Evolutionary conservation across 1,139 yeast species (phyloP).

Genomic region (Hyphopichia khmerensis): DNA sequence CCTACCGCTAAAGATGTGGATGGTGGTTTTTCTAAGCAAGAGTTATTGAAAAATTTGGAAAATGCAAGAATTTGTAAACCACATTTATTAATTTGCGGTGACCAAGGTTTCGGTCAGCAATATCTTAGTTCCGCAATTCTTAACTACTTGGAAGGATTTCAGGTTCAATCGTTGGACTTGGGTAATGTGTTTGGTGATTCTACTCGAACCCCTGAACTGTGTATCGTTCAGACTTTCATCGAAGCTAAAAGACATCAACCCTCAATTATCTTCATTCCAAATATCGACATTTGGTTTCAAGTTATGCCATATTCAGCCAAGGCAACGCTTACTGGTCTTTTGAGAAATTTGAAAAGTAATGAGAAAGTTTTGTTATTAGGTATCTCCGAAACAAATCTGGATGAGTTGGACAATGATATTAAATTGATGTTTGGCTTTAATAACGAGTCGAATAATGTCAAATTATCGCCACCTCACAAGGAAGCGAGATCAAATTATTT

Average conservation of each 20-base stretch:
- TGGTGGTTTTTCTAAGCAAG: slow-evolving; percentile 71
- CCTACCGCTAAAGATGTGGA: slow-evolving; percentile 56
- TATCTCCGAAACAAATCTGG: slow-evolving; percentile 53
- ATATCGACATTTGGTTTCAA: slow-evolving; percentile 72
- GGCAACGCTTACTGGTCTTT: slow-evolving; percentile 68
- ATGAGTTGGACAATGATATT: slow-evolving; percentile 34
- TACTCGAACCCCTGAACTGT: slow-evolving; percentile 79
- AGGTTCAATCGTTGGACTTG: slow-evolving; percentile 82
- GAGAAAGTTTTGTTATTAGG: slow-evolving; percentile 82
- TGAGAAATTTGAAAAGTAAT: slow-evolving; percentile 66
- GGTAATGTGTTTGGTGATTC: slow-evolving; percentile 79
- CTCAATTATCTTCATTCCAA: slow-evolving; percentile 80
- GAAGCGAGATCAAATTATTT: slow-evolving; percentile 54
- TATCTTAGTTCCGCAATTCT: slow-evolving; percentile 82
- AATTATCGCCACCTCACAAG: slow-evolving; percentile 42
- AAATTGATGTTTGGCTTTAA: slow-evolving; percentile 54
- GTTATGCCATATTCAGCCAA: slow-evolving; percentile 69
- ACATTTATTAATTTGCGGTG: slow-evolving; percentile 70
- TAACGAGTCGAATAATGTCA: slow-evolving; percentile 45
- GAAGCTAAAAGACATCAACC: slow-evolving; percentile 94
- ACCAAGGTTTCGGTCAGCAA: slow-evolving; percentile 84
- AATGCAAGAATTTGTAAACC: slow-evolving; percentile 80
- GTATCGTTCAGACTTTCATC: slow-evolving; percentile 77
- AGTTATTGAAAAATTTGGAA: slow-evolving; percentile 56
- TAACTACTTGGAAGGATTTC: slow-evolving; percentile 84